Evolutionary conservation across 176 grass and related monocot genomes (phyloP).

Genomic region (Raddia guianensis): DNA sequence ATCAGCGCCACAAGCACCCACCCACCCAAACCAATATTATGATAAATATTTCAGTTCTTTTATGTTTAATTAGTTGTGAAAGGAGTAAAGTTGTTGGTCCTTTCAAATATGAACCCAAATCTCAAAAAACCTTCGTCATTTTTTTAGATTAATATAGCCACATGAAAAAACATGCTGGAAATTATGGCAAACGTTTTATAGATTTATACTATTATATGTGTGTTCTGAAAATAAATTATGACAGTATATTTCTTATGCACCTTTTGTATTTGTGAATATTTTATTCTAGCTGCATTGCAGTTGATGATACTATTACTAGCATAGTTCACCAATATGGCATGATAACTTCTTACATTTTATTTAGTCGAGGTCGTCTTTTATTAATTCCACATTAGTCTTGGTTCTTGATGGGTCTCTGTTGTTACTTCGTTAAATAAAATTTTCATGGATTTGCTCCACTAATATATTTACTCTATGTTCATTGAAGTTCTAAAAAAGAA

Average conservation of each 20-base stretch:
- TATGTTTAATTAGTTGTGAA: constrained; percentile 1
- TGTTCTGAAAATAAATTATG: neutral
- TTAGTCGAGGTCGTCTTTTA: neutral
- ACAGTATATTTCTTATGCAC: neutral
- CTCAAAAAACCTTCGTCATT: neutral
- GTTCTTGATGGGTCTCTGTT: neutral
- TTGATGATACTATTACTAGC: neutral
- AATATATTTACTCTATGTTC: constrained; percentile 35
- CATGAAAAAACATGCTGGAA: constrained; percentile 13
- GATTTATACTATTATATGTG: neutral
- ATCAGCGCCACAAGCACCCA: neutral
- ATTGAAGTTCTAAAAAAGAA: constrained; percentile 71
- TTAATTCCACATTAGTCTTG: constrained; percentile 28
- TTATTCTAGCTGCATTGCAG: constrained; percentile 10
- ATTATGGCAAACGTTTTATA: neutral
- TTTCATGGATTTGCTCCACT: neutral
- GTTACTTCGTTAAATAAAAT: neutral
- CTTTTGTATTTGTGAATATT: neutral
- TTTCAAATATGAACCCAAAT: neutral
- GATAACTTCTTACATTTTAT: neutral
- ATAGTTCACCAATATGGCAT: neutral
- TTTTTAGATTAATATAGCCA: constrained; percentile 10
- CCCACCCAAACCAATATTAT: neutral
- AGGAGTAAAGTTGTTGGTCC: neutral
- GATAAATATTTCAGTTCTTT: neutral